phyloP scores from a whole-genome alignment of 2,329 filamentous ascomycete genomes.

The Talaromyces atroroseus region DNA sequence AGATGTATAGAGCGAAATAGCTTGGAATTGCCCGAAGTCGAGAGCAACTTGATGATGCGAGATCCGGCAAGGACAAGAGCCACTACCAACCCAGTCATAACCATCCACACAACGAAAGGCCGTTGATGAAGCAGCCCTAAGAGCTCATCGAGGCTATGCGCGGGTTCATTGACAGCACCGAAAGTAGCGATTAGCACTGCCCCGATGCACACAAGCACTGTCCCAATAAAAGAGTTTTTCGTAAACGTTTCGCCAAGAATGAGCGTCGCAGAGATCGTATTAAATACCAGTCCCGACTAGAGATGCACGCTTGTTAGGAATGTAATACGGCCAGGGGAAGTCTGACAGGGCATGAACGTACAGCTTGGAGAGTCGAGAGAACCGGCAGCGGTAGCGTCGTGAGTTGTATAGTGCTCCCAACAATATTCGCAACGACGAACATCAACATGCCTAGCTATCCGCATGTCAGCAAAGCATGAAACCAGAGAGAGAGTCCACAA shows the following conservation, averaged over 20 bases:
- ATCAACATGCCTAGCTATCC: conserved; percentile 77
- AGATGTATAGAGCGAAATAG: conserved; percentile 39
- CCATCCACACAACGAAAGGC: conserved; percentile 85
- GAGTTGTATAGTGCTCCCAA: conserved; percentile 95
- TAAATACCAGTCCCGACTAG: conserved; percentile 88
- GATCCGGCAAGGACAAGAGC: conserved; percentile 60
- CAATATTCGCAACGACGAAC: conserved; percentile 89
- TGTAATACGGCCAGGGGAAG: background rate
- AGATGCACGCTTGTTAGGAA: background rate
- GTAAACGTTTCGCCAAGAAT: conserved; percentile 94
- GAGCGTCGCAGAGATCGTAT: conserved; percentile 92
- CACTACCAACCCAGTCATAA: conserved; percentile 68
- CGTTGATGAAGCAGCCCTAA: conserved; percentile 66
- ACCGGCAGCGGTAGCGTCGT: conserved; percentile 91
- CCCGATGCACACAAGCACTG: conserved; percentile 76
- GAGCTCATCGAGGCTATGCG: conserved; percentile 79
- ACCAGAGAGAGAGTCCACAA: background rate
- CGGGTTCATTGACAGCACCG: conserved; percentile 87
- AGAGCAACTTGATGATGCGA: conserved; percentile 36
- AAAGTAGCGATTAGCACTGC: conserved; percentile 92
- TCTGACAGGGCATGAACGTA: conserved; percentile 25
- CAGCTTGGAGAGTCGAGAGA: conserved; percentile 85
- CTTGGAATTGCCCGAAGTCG: conserved; percentile 29
- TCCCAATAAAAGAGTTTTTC: conserved; percentile 84
- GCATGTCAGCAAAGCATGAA: conserved; percentile 14